These are phyloP conservation scores for Backusella circina DNA, from an alignment of 192 early-diverging fungal species.

Conservation along the genomic window DNA sequence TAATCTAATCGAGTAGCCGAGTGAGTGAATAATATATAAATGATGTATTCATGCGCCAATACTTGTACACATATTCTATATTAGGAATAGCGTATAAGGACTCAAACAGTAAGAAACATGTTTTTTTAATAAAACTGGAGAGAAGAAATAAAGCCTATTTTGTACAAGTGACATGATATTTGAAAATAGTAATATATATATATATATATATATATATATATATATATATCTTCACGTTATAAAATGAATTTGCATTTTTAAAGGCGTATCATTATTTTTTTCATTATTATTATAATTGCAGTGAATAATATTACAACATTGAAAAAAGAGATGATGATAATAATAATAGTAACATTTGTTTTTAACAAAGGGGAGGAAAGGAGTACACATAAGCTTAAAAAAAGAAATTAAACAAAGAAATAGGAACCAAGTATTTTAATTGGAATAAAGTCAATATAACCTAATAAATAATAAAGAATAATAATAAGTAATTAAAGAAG, in stretches of 20 bases:
- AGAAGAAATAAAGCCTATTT: conserved; percentile 3
- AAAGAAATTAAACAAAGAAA: neutral
- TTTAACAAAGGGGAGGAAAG: no score
- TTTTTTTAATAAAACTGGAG: conserved; percentile 2
- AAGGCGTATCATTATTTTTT: conserved; percentile 57
- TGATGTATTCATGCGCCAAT: neutral
- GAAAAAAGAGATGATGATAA: no score
- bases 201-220: no score
- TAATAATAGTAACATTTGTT: no score
- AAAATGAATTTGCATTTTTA: conserved; percentile 98
- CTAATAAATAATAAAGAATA: no score
- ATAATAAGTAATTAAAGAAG: no score
- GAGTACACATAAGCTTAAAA: neutral
- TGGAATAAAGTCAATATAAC: no score
- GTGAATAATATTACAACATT: neutral
- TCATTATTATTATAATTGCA: no score
- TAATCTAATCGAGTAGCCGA: conserved; percentile 60
- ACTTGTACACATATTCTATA: conserved; percentile 35
- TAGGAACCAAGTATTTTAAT: no score
- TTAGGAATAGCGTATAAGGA: conserved; percentile 92
- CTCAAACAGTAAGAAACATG: conserved; percentile 59
- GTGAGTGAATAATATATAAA: neutral
- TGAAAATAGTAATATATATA: neutral
- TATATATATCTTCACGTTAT: no score
- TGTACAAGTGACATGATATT: conserved; percentile 42